A percentile compares a stretch with the other conserved stretches of the same genome.
Evolutionary conservation across 495 filamentous ascomycete species (phyloP).

Genomic region (Aspergillus ellipticus): DNA sequence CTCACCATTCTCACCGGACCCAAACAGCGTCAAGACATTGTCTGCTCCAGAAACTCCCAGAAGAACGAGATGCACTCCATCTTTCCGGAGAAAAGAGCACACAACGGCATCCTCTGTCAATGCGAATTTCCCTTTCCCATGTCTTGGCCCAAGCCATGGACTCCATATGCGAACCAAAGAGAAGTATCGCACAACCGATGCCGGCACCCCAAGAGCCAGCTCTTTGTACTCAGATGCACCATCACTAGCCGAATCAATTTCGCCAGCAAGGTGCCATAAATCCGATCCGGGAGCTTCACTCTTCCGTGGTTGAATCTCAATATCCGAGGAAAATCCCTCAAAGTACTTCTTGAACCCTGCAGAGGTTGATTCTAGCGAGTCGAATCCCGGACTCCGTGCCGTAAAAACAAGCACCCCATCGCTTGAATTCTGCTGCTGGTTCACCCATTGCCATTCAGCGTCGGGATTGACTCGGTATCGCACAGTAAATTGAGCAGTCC

Average conservation of each 20-base stretch:
- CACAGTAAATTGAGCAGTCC: slow-evolving; percentile 63
- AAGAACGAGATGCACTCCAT: slow-evolving; percentile 77
- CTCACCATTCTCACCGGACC: slow-evolving; percentile 60
- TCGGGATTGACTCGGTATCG: slow-evolving; percentile 59
- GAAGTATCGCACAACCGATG: slow-evolving; percentile 60
- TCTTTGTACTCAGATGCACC: slow-evolving; percentile 52
- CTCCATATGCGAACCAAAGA: slow-evolving; percentile 72
- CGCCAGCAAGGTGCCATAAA: slow-evolving; percentile 65
- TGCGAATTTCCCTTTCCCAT: slow-evolving; percentile 63
- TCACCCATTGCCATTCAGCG: slow-evolving; percentile 71
- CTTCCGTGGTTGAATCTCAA: slow-evolving; percentile 51
- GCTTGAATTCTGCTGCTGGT: slow-evolving; percentile 52
- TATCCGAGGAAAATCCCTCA: slow-evolving; percentile 49
- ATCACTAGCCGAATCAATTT: slow-evolving; percentile 50
- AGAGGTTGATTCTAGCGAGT: slow-evolving; percentile 8
- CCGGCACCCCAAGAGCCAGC: slow-evolving; percentile 62
- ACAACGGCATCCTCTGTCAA: slow-evolving; percentile 76
- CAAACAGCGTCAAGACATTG: slow-evolving; percentile 67
- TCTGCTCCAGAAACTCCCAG: slow-evolving; percentile 75
- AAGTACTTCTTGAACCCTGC: slow-evolving; percentile 58
- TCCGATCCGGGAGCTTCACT: slow-evolving; percentile 69
- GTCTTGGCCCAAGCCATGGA: slow-evolving; percentile 84
- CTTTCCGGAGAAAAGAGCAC: slow-evolving; percentile 70
- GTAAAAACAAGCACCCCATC: slow-evolving; percentile 63
- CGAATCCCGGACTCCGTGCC: slow-evolving; percentile 11